Percentiles rank a stretch among this genome's conserved stretches.
phyloP scores from a whole-genome alignment of 2,329 filamentous ascomycete species.

The Fusarium azukiicola region DNA sequence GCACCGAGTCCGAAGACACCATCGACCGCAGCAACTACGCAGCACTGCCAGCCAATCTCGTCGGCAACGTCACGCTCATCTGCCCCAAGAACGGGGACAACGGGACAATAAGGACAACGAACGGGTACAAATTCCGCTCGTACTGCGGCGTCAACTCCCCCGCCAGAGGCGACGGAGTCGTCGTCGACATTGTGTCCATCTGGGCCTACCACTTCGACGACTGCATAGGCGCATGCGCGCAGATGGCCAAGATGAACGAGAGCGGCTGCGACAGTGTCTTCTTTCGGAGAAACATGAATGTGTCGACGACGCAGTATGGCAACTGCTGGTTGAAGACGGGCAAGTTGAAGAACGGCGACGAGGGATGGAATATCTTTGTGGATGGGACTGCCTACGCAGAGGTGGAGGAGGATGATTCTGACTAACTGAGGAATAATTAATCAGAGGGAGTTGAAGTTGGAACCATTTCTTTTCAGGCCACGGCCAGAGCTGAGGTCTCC shows the following conservation, averaged over 20 bases:
- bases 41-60: background rate
- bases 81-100: conserved; percentile 14
- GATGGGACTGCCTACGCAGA: background rate
- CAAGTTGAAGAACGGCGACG: conserved; percentile 16
- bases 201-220: conserved; percentile 20
- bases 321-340: conserved; percentile 20
- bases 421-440: background rate
- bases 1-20: background rate
- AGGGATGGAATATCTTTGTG: background rate
- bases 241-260: background rate
- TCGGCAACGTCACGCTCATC: background rate
- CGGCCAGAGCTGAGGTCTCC: no score
- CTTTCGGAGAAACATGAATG: background rate
- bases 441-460: background rate
- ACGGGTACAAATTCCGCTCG: background rate
- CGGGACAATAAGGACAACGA: background rate
- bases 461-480: no score
- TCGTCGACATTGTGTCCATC: conserved; percentile 14
- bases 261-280: conserved; percentile 6
- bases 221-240: conserved; percentile 14
- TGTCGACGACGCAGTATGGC: background rate
- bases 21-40: background rate
- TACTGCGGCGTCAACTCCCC: conserved; percentile 3
- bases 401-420: background rate
- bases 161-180: background rate